These are phyloP conservation scores for Kluyveromyces starmeri DNA, from an alignment of 805 yeast species.

Conservation along the genomic window DNA sequence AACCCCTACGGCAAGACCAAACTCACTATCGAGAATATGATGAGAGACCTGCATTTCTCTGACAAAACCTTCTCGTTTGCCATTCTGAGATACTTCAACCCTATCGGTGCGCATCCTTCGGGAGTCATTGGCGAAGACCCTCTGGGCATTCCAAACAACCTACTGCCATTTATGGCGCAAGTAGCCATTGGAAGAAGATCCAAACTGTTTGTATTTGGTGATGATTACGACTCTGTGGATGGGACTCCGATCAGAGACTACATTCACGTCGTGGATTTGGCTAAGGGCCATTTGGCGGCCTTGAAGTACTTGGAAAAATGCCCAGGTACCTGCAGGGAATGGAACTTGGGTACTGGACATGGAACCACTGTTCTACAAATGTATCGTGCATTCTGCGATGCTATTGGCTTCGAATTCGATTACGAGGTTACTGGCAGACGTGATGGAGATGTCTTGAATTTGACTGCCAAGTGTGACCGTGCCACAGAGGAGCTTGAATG, in stretches of 20 bases:
- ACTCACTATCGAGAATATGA: slow-evolving; percentile 51
- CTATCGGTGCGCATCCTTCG: slow-evolving; percentile 80
- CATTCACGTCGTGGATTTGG: slow-evolving; percentile 72
- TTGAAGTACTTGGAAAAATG: slow-evolving; percentile 40
- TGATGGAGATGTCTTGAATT: slow-evolving; percentile 66
- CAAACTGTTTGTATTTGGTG: slow-evolving; percentile 59
- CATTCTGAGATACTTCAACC: slow-evolving; percentile 69
- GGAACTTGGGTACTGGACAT: slow-evolving; percentile 78
- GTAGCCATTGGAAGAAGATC: slow-evolving; percentile 67
- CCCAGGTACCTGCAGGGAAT: slow-evolving; percentile 58
- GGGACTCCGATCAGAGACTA: slow-evolving; percentile 81
- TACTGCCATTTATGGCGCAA: slow-evolving; percentile 68
- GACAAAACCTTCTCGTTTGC: slow-evolving; percentile 44
- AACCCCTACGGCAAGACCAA: slow-evolving; percentile 76
- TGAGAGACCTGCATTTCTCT: slow-evolving; percentile 44
- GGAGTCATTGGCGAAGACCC: slow-evolving; percentile 80
- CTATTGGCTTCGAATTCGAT: slow-evolving; percentile 56
- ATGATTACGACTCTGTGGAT: slow-evolving; percentile 61
- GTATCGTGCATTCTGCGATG: slow-evolving; percentile 51
- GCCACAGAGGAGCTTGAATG: slow-evolving; percentile 61
- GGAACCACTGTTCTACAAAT: slow-evolving; percentile 77
- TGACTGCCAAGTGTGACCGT: slow-evolving; percentile 62
- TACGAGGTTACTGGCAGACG: slow-evolving; percentile 59
- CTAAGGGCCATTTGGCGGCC: slow-evolving; percentile 69
- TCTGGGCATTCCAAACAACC: slow-evolving; percentile 64